Percentiles rank a stretch among this genome's conserved stretches.
phyloP scores from a whole-genome alignment of 2,329 filamentous ascomycete species.

The Metarhizium robertsii region DNA sequence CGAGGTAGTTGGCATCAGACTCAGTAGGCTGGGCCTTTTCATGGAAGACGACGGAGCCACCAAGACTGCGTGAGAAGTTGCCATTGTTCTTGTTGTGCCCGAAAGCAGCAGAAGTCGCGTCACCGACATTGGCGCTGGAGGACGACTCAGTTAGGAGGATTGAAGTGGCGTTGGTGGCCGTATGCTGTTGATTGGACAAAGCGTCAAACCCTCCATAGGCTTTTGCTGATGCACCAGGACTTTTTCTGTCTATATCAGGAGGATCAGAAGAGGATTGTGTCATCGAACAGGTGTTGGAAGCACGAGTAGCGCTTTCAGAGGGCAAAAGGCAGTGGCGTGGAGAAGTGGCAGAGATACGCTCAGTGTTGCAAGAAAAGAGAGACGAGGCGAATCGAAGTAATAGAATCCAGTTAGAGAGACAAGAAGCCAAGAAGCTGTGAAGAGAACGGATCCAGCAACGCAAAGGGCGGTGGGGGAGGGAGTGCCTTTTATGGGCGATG shows the following conservation, averaged over 20 bases:
- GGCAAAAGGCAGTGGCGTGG: not conserved
- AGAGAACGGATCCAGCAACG: not conserved
- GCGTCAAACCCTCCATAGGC: slow-evolving; percentile 40
- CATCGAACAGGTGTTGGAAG: slow-evolving; percentile 42
- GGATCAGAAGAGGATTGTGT: slow-evolving; percentile 48
- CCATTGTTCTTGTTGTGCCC: slow-evolving; percentile 14
- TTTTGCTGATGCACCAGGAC: slow-evolving; percentile 44
- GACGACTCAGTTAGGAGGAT: slow-evolving; percentile 6
- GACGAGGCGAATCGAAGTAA: not conserved
- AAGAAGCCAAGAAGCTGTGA: not conserved
- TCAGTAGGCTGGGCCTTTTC: slow-evolving; percentile 11
- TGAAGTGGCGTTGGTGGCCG: not conserved
- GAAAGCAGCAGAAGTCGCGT: not conserved
- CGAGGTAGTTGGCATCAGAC: slow-evolving; percentile 15
- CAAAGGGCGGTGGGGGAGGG: not conserved
- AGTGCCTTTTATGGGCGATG: slow-evolving; percentile 3
- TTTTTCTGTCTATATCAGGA: slow-evolving; percentile 46
- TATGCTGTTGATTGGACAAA: slow-evolving; percentile 23
- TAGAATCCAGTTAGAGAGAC: not conserved
- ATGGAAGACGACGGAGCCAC: slow-evolving; percentile 4
- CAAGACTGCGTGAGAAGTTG: slow-evolving; percentile 9
- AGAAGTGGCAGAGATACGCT: not conserved
- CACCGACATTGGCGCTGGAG: not conserved
- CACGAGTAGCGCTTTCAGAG: slow-evolving; percentile 5
- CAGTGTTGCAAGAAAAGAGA: not conserved